These are phyloP conservation scores for Cylindrotheca closterium DNA, from an alignment of 108 stramenopile genomes.

Conservation along the genomic window DNA sequence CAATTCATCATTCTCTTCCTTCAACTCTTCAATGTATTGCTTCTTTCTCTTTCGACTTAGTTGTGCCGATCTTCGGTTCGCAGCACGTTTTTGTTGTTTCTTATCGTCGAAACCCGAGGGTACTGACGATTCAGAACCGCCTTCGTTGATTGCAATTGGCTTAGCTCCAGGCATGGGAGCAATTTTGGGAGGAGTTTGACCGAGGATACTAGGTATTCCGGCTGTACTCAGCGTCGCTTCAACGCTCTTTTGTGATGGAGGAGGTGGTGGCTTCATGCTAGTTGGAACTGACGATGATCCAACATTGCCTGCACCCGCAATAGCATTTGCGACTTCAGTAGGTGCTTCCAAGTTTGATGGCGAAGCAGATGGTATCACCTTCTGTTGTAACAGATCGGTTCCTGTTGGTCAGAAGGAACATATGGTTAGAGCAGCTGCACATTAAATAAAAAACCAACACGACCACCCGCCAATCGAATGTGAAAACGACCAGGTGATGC, in stretches of 20 bases:
- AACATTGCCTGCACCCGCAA: conserved; percentile 12
- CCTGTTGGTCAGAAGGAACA: conserved; percentile 25
- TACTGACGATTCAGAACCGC: background rate
- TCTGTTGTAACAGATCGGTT: conserved; percentile 37
- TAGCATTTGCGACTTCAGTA: background rate
- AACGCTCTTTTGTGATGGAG: background rate
- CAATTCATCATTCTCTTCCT: conserved; percentile 80
- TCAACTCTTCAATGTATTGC: conserved; percentile 90
- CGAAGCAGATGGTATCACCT: conserved; percentile 12
- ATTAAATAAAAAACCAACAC: too few relatives aligned
- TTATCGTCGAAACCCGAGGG: conserved; percentile 47
- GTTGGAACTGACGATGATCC: background rate
- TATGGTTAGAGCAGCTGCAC: background rate
- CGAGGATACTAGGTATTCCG: background rate
- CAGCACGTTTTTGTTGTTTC: conserved; percentile 74
- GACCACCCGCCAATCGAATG: too few relatives aligned
- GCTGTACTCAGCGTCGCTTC: background rate
- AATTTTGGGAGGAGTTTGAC: conserved; percentile 1
- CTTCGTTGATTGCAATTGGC: background rate
- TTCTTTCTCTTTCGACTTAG: conserved; percentile 93
- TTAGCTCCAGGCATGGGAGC: conserved; percentile 21
- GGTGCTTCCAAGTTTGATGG: background rate
- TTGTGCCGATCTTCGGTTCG: conserved; percentile 90
- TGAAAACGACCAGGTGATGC: too few relatives aligned
- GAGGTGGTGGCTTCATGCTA: conserved; percentile 18